These are phyloP conservation scores for Lentinus brumalis DNA, from an alignment of 768 basidiomycete genomes.

Conservation along the genomic window DNA sequence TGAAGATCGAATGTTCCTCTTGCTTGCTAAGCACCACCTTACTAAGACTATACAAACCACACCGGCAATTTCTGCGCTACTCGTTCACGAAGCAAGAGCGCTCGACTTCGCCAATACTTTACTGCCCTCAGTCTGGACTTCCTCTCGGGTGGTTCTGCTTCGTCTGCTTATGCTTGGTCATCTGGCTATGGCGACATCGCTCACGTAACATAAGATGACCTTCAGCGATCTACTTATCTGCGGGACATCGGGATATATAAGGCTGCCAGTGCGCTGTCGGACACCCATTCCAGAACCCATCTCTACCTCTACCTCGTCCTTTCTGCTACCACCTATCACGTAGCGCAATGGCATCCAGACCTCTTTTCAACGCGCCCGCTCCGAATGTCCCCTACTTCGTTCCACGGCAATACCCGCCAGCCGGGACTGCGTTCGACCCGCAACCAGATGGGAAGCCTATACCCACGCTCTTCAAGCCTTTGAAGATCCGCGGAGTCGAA, in stretches of 20 bases:
- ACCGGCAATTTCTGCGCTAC: no score
- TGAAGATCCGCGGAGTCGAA: slow-evolving; percentile 42
- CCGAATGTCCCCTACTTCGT: slow-evolving; percentile 47
- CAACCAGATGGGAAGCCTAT: slow-evolving; percentile 42
- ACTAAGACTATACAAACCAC: no score
- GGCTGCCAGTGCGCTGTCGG: no score
- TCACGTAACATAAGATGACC: background rate
- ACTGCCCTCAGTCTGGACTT: no score
- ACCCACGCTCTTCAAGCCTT: slow-evolving; percentile 53
- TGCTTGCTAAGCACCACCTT: no score
- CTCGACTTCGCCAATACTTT: no score
- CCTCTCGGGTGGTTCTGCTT: background rate
- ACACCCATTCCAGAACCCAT: background rate
- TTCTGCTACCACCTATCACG: no score
- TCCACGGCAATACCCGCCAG: slow-evolving; percentile 44
- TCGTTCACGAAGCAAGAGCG: no score
- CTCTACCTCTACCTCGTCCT: background rate
- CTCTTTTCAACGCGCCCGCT: slow-evolving; percentile 39
- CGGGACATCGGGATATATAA: background rate
- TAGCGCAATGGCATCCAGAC: no score
- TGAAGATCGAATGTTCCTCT: no score
- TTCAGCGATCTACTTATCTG: background rate
- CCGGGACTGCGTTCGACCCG: slow-evolving; percentile 46
- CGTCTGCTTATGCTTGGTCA: background rate
- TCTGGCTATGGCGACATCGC: background rate